These are phyloP conservation scores for Chrysoporthe puriensis DNA, from an alignment of 2,329 filamentous ascomycete genomes.

Conservation along the genomic window DNA sequence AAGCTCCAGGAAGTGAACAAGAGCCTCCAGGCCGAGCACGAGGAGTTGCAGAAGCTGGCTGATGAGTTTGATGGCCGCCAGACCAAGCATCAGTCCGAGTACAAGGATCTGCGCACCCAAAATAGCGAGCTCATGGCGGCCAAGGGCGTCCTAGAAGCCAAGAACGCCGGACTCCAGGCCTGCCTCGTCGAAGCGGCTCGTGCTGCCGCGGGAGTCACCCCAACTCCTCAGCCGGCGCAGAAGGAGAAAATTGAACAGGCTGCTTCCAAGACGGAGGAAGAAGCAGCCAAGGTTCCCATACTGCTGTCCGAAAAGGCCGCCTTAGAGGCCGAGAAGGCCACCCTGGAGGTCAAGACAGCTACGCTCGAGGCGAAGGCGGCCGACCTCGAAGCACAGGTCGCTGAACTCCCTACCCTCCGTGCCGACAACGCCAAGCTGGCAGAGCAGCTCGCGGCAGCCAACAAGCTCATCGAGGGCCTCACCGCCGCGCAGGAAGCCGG, in stretches of 20 bases:
- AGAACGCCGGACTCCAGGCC: constrained; percentile 23
- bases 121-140: constrained; percentile 23
- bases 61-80: constrained; percentile 16
- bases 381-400: constrained; percentile 24
- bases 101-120: constrained; percentile 17
- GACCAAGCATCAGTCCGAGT: constrained; percentile 2
- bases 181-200: constrained; percentile 12
- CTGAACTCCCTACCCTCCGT: constrained; percentile 18
- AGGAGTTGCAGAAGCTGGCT: constrained; percentile 23
- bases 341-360: constrained; percentile 6
- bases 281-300: constrained; percentile 20
- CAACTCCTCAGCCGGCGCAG: background rate
- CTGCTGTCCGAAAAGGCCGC: constrained; percentile 18
- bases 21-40: constrained; percentile 26
- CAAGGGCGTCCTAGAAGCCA: constrained; percentile 19
- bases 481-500: constrained; percentile 20
- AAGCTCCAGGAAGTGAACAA: constrained; percentile 25
- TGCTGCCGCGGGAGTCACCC: background rate
- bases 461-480: constrained; percentile 28
- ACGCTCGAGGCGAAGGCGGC: constrained; percentile 13
- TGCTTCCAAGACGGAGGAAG: constrained; percentile 9
- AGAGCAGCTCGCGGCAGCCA: constrained; percentile 26
- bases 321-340: constrained; percentile 19
- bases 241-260: constrained; percentile 11
- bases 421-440: constrained; percentile 24